Base-by-base conservation (phyloP, 495 filamentous ascomycete genomes). In the Oleoguttula mirabilis region DNA sequence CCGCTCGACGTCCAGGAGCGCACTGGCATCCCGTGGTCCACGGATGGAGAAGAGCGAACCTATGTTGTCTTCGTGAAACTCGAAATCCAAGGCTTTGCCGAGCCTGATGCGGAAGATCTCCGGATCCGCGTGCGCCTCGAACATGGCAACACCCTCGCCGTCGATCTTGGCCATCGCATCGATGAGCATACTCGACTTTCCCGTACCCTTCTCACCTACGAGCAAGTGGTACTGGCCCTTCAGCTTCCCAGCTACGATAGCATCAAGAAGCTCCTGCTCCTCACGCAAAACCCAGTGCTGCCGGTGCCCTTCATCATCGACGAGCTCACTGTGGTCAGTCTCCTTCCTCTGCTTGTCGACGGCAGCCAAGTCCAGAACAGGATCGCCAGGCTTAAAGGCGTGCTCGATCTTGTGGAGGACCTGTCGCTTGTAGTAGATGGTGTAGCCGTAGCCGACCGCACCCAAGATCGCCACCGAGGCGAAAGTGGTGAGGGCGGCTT, bases 161-260 rank as follows among this genome's bases (percentile, higher is more conserved):
- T 87, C 72, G 31, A 88, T 76, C 60, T 88, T 87, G 28, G 77
- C 75, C 84, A 98, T 98, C 10, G 85, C 85, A 52, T 93, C 81
- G 27, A 98, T 69, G 7, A 98, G 64, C 90, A 98, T 95, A 31
- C 82, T 87, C 12, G 82, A 87, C 64, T 98, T 98, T 2, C 90
- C 90, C 1, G 85, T 92, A 12, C 90, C 90, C 63, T 96, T 94
- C 55, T 98, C 90, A 15, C 90, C 90, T 36, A 96, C 77, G n/a
- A 98, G 67, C 0, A 98, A 65, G 63, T 87, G 84, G 56, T 98
- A 98, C 53, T 88, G 85, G 8, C 90, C 90, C 1, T 60, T 59
- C 6, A 69, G 63, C 1, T 63, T 49, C 2, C 88, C 90, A 32
- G 70, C 57, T 15, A 98, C 71, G 47, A 98, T 92, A 2, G 54